These are phyloP conservation scores for Sporisorium iseilematis-ciliati DNA, from an alignment of 1,284 basidiomycete genomes.

Conservation along the genomic window DNA sequence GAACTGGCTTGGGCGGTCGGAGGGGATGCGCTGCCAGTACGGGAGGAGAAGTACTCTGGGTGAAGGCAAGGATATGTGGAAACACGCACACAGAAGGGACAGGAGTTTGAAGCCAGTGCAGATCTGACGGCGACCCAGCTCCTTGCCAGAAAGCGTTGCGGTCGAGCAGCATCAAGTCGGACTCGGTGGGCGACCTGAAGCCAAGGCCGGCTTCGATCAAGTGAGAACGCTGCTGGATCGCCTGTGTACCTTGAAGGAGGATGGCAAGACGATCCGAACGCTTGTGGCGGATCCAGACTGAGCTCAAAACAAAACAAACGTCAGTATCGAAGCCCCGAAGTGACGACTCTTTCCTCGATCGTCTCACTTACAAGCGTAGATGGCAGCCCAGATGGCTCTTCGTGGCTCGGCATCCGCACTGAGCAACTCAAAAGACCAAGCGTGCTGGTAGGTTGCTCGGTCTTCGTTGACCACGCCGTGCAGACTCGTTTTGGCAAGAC, in stretches of 20 bases:
- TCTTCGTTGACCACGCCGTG: slow-evolving; percentile 50
- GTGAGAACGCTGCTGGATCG: slow-evolving; percentile 4
- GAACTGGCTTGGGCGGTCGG: slow-evolving; percentile 74
- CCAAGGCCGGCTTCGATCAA: slow-evolving; percentile 34
- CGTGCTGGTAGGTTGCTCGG: slow-evolving; percentile 26
- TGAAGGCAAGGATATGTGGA: slow-evolving; percentile 73
- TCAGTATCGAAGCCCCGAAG: too few species aligned
- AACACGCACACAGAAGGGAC: slow-evolving; percentile 63
- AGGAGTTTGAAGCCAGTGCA: slow-evolving; percentile 70
- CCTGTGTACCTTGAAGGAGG: slow-evolving; percentile 1
- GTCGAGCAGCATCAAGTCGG: slow-evolving; percentile 70
- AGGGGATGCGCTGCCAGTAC: slow-evolving; percentile 75
- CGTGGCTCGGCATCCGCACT: not conserved
- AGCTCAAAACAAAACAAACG: not conserved
- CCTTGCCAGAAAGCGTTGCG: slow-evolving; percentile 75
- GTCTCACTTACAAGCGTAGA: slow-evolving; percentile 43
- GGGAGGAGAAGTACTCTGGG: slow-evolving; percentile 70
- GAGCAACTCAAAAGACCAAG: slow-evolving; percentile 30
- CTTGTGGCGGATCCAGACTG: slow-evolving; percentile 51
- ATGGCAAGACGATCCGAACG: slow-evolving; percentile 29
- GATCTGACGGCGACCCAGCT: slow-evolving; percentile 72
- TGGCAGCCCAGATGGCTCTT: slow-evolving; percentile 30
- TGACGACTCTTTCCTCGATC: too few species aligned
- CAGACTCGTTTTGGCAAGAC: slow-evolving; percentile 33
- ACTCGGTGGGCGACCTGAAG: slow-evolving; percentile 29